Conservation (phyloP, 306 rosid species). For the Elaeagnus macrophylla region DNA sequence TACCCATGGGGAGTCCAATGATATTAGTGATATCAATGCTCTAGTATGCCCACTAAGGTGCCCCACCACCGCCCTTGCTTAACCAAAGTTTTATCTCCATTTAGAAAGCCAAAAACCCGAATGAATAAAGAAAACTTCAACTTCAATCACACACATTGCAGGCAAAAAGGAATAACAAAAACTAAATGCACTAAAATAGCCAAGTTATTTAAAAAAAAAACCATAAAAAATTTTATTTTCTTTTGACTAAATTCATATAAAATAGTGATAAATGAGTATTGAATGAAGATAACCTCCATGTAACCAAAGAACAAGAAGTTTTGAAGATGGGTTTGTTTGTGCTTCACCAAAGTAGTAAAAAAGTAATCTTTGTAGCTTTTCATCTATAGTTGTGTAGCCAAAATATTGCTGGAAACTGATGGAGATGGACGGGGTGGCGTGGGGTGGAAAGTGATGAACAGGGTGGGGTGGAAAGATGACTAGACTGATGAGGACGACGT, state of each 20-base stretch:
- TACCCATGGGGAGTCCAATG: conserved; percentile 99
- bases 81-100: conserved; percentile 84
- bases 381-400: conserved; percentile 29
- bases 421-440: no score
- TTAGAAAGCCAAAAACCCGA: conserved; percentile 10
- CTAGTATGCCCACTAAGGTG: conserved; percentile 89
- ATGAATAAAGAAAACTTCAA: conserved; percentile 61
- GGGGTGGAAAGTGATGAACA: no score
- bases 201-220: conserved; percentile 52
- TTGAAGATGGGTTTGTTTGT: conserved; percentile 26
- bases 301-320: conserved; percentile 48
- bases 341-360: conserved; percentile 44
- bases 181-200: conserved; percentile 72
- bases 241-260: neutral
- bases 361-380: conserved; percentile 23
- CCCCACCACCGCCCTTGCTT: conserved; percentile 51
- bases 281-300: conserved; percentile 41
- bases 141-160: no score
- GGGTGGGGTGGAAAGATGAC: no score
- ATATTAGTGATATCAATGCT: conserved; percentile 94
- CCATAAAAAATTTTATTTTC: neutral
- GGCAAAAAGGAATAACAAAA: no score
- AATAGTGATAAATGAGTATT: neutral
- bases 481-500: no score
- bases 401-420: conserved; percentile 30